phyloP scores from a whole-genome alignment of 345 rosid genomes.

The Heritiera fomes region DNA sequence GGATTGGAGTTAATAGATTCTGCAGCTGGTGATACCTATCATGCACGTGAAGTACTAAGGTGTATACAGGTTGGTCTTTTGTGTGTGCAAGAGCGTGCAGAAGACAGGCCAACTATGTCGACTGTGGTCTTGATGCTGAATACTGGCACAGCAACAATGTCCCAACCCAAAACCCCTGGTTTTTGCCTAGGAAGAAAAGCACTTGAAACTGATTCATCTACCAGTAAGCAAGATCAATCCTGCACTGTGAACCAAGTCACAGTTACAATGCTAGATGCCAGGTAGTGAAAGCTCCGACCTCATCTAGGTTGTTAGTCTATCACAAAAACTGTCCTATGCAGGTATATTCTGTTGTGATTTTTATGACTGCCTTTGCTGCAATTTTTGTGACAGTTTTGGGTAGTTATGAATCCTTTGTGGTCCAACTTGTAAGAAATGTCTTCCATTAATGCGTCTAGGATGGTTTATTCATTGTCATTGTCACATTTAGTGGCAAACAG shows the following conservation, averaged over 20 bases:
- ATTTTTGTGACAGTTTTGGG: not conserved
- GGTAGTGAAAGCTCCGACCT: slow-evolving; percentile 31
- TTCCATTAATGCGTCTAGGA: not conserved
- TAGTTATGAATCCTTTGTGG: not conserved
- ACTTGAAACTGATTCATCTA: slow-evolving; percentile 56
- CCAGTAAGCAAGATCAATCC: slow-evolving; percentile 51
- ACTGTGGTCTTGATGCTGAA: slow-evolving; percentile 63
- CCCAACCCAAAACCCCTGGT: slow-evolving; percentile 65
- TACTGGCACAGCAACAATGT: slow-evolving; percentile 61
- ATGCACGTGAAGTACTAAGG: slow-evolving; percentile 49
- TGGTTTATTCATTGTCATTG: too few species aligned
- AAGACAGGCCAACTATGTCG: slow-evolving; percentile 73
- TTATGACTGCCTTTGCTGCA: not conserved
- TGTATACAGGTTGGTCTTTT: slow-evolving; percentile 81
- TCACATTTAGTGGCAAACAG: too few species aligned
- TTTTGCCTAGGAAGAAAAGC: slow-evolving; percentile 57
- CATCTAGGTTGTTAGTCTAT: slow-evolving; percentile 18
- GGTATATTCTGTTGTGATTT: slow-evolving; percentile 15
- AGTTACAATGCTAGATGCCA: slow-evolving; percentile 63
- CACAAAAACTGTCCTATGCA: not conserved
- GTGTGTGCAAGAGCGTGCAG: slow-evolving; percentile 75
- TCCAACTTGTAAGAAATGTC: not conserved
- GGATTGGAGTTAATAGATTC: slow-evolving; percentile 52
- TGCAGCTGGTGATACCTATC: slow-evolving; percentile 35
- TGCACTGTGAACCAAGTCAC: slow-evolving; percentile 79